Conservation (phyloP, 2,329 filamentous ascomycete species). For the Eurotiales sp. region DNA sequence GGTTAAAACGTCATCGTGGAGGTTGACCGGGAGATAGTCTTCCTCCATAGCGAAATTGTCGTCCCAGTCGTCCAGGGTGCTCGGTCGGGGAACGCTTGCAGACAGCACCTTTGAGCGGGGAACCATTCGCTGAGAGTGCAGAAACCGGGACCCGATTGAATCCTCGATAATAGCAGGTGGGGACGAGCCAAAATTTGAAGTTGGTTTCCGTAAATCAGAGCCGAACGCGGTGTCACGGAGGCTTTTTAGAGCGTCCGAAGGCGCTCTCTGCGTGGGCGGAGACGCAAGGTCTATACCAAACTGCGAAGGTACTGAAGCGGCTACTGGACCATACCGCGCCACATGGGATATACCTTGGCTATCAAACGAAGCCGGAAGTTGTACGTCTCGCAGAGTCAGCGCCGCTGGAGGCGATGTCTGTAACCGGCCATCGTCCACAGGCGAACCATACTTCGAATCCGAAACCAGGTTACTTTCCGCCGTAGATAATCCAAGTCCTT, state of each 20-base stretch:
- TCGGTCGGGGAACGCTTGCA: slow-evolving; percentile 55
- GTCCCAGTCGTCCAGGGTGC: slow-evolving; percentile 56
- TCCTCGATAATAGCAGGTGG: slow-evolving; percentile 58
- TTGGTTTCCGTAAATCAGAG: slow-evolving; percentile 64
- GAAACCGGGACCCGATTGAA: slow-evolving; percentile 55
- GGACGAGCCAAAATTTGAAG: slow-evolving; percentile 51
- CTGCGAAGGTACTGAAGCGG: slow-evolving; percentile 86
- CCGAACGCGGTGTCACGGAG: slow-evolving; percentile 66
- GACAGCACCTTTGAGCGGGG: slow-evolving; percentile 54
- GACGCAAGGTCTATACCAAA: slow-evolving; percentile 73
- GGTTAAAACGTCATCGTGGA: slow-evolving; percentile 61
- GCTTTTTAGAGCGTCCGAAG: slow-evolving; percentile 60
- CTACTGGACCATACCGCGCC: slow-evolving; percentile 83
- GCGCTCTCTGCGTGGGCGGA: slow-evolving; percentile 57
- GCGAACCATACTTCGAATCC: slow-evolving; percentile 74
- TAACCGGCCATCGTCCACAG: slow-evolving; percentile 71
- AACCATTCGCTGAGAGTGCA: slow-evolving; percentile 64
- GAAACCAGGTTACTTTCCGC: slow-evolving; percentile 58
- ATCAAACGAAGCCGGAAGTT: slow-evolving; percentile 90
- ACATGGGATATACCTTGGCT: slow-evolving; percentile 92
- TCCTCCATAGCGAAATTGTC: slow-evolving; percentile 76
- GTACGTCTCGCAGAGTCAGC: slow-evolving; percentile 89
- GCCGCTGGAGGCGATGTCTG: slow-evolving; percentile 66
- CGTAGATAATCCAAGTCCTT: slow-evolving; percentile 7
- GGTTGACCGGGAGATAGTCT: slow-evolving; percentile 73